Base-by-base conservation (phyloP, 805 yeast species). In the Saccharomycopsis capsularis region DNA sequence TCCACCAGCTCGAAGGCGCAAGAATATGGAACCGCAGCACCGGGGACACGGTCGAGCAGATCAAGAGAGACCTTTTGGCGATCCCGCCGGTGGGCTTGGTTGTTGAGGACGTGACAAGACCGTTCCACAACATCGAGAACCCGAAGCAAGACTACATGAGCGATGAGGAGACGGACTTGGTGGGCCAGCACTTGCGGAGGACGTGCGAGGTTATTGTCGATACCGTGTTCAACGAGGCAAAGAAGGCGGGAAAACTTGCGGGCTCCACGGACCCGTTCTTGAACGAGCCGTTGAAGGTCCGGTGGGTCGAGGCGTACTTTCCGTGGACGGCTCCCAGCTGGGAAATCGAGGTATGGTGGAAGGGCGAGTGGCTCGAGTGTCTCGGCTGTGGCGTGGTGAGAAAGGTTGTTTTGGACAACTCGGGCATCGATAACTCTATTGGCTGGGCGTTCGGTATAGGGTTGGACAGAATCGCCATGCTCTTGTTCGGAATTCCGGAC, bases 391-490 rank as follows among this genome's bases (percentile, higher is more conserved):
- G 99, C 23, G 74, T 91, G 34, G 95, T 89, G 5, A 80, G 79
- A 56, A 83, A 87, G 56, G 79, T 79, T 44, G 95, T 91, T 0
- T 70, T 88, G 35, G 68, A 76, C 21, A 84, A 82, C 56, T 76
- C 96, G 1, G 95, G 87, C 0, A 70, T 82, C 45, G 60, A 69
- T 40, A 74, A 79, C 52, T 76, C 80, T 22, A 72, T 91, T 40
- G 95, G 96, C 2, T 93, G 99, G 98, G 99, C 99, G 1, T 93
- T 93, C 68, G 99, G 99, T 18, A 73, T 93, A 45, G 99, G 99
- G 0, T 71, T 93, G 44, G 99, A 93, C 64, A 75, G 99, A 60
- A 79, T 91, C 51, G 98, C 99, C 34, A 93, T 93, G 99, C 69
- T 93, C 18, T 70, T 93, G 45, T 93, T 90, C 67, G 96, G 95